These are phyloP conservation scores for Alnus rubra DNA, from an alignment of 306 rosid genomes.

Conservation along the genomic window DNA sequence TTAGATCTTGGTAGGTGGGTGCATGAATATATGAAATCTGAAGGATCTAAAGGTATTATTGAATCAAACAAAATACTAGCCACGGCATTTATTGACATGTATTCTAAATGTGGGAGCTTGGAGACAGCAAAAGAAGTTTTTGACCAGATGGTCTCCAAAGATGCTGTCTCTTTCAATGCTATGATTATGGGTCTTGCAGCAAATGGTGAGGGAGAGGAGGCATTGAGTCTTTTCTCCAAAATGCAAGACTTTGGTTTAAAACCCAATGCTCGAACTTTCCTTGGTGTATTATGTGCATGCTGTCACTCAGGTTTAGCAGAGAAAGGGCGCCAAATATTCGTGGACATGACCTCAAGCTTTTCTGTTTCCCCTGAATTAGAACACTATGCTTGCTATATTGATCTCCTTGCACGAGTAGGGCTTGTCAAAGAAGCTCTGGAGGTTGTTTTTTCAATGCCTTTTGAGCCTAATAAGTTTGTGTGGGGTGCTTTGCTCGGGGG, in stretches of 20 bases:
- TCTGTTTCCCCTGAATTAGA: constrained; percentile 44
- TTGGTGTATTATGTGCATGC: constrained; percentile 61
- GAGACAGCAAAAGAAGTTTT: constrained; percentile 60
- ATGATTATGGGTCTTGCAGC: constrained; percentile 74
- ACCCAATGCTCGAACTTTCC: constrained; percentile 54
- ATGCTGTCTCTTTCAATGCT: constrained; percentile 59
- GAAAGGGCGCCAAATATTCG: constrained; percentile 51
- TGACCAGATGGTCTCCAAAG: constrained; percentile 48
- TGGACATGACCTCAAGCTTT: constrained; percentile 24
- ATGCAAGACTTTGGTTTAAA: constrained; percentile 45
- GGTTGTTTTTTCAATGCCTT: constrained; percentile 51
- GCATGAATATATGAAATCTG: constrained; percentile 41
- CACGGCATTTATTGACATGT: constrained; percentile 65
- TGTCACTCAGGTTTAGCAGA: constrained; percentile 58
- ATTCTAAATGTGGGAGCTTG: constrained; percentile 61
- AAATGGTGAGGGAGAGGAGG: constrained; percentile 56
- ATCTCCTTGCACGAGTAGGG: constrained; percentile 62
- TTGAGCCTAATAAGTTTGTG: constrained; percentile 58
- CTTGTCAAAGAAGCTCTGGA: constrained; percentile 55
- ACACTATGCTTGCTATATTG: constrained; percentile 64
- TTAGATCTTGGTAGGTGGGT: constrained; percentile 59
- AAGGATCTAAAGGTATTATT: constrained; percentile 42
- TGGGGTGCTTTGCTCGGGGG: constrained; percentile 69
- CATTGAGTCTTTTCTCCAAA: constrained; percentile 48
- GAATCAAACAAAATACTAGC: constrained; percentile 62